These are phyloP conservation scores for Cicer arietinum DNA, from an alignment of 306 rosid genomes.

Conservation along the genomic window DNA sequence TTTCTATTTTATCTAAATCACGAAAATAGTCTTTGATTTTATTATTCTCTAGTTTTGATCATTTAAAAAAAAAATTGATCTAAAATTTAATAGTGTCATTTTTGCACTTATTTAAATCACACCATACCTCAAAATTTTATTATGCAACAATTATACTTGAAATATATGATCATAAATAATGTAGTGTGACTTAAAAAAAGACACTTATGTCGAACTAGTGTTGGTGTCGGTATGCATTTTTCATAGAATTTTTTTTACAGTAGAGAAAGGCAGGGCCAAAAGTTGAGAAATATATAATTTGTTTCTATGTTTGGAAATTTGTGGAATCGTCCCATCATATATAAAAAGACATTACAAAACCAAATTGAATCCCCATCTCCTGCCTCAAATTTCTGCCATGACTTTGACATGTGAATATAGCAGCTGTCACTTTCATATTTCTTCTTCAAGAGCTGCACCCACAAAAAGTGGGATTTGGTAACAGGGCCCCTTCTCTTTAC, in stretches of 20 bases:
- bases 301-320: constrained; percentile 56
- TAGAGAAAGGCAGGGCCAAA: constrained; percentile 63
- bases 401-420: constrained; percentile 71
- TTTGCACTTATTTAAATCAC: too few species aligned
- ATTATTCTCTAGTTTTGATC: too few species aligned
- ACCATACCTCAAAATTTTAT: too few species aligned
- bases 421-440: constrained; percentile 66
- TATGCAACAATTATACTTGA: too few species aligned
- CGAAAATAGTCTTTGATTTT: too few species aligned
- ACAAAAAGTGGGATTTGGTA: constrained; percentile 62
- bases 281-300: constrained; percentile 48
- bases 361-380: constrained; percentile 50
- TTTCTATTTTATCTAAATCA: too few species aligned
- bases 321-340: constrained; percentile 79
- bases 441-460: constrained; percentile 83
- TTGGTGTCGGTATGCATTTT: too few species aligned
- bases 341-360: constrained; percentile 47
- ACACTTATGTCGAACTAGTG: too few species aligned
- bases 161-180: too few species aligned
- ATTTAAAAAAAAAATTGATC: too few species aligned
- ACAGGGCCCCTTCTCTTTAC: constrained; percentile 77
- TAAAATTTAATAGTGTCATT: too few species aligned
- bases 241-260: neutral
- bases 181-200: too few species aligned
- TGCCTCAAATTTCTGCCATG: constrained; percentile 45